Evolutionary conservation across 2,329 filamentous ascomycete species (phyloP).

Genomic region (Coniochaeta ligniaria): DNA sequence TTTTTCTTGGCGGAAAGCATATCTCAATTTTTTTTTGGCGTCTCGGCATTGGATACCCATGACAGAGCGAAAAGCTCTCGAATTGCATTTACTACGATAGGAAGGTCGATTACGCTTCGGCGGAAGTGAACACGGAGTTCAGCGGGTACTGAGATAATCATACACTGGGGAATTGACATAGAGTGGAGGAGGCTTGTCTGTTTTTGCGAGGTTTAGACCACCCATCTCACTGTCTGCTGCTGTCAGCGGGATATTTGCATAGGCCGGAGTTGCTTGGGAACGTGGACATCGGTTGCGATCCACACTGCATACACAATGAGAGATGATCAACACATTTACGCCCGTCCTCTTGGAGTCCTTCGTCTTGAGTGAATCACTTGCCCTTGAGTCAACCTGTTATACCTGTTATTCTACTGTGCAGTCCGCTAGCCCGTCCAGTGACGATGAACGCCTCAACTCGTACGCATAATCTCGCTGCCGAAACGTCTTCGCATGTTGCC

Average conservation of each 20-base stretch:
- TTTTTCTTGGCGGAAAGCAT: not conserved
- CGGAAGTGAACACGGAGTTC: not conserved
- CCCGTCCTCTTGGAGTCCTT: no score
- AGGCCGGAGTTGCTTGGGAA: not conserved
- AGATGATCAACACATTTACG: not conserved
- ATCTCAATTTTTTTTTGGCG: not conserved
- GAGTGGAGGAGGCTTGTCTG: not conserved
- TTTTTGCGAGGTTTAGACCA: not conserved
- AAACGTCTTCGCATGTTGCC: no score
- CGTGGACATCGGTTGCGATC: not conserved
- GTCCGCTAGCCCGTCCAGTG: no score
- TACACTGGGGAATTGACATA: not conserved
- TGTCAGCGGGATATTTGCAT: not conserved
- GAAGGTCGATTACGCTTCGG: not conserved
- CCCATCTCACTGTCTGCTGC: not conserved
- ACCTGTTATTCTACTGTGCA: no score
- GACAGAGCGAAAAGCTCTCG: not conserved
- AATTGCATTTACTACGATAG: not conserved
- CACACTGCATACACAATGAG: not conserved
- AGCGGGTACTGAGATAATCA: not conserved
- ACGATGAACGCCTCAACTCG: no score
- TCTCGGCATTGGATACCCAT: conserved; percentile 1
- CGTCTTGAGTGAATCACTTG: no score
- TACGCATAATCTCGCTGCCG: no score
- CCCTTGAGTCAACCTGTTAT: no score